Conservation (phyloP, 139 green algal species). For the Pleodorina starrii region DNA sequence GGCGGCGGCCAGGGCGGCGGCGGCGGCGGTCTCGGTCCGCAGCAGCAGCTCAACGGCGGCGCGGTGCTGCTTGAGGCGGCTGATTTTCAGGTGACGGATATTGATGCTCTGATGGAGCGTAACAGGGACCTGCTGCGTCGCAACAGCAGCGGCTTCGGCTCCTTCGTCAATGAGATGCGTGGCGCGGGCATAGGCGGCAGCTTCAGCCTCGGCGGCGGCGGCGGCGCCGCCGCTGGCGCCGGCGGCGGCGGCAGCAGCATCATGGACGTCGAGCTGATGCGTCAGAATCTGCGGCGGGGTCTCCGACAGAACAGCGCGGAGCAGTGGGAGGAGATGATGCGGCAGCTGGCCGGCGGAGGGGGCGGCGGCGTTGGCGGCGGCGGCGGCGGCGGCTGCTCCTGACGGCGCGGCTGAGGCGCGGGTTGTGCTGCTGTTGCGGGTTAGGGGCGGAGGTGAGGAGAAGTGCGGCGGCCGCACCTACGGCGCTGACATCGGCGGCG, state of each 20-base stretch:
- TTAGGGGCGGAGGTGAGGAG: no score
- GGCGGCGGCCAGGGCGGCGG: neutral
- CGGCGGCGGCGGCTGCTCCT: no score
- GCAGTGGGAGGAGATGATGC: slow-evolving; percentile 42
- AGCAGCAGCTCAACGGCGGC: neutral
- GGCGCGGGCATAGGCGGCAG: neutral
- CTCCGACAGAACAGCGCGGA: slow-evolving; percentile 17
- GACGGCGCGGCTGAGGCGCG: no score
- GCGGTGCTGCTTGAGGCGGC: neutral
- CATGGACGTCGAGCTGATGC: slow-evolving; percentile 27
- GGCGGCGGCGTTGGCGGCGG: neutral
- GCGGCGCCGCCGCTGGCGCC: neutral
- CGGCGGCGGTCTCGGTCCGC: neutral
- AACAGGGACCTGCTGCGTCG: slow-evolving; percentile 27
- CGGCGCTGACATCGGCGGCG: no score
- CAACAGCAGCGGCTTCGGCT: slow-evolving; percentile 26
- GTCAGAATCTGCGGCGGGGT: neutral
- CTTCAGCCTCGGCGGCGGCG: neutral
- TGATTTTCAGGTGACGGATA: neutral
- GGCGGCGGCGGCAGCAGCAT: neutral
- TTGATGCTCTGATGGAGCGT: neutral
- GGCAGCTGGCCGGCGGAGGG: neutral
- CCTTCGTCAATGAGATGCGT: neutral
- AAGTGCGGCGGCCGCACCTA: no score
- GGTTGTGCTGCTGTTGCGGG: no score